These are phyloP conservation scores for Polysphondylium violaceum DNA, from an alignment of 78 protist species.

Conservation along the genomic window DNA sequence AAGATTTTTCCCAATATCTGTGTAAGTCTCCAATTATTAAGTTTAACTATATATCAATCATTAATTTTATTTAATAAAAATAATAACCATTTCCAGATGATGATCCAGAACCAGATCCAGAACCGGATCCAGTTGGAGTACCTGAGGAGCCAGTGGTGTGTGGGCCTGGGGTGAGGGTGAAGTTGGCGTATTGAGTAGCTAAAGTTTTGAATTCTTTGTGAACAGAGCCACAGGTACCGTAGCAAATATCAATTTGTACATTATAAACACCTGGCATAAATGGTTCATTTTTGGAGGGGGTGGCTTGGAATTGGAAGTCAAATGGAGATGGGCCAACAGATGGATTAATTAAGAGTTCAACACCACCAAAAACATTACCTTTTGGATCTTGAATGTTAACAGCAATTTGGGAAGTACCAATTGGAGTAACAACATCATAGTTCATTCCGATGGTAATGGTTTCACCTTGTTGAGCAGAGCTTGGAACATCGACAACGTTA, in stretches of 20 bases:
- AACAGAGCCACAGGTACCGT: constrained; percentile 52
- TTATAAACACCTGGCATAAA: constrained; percentile 52
- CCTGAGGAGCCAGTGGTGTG: too few relatives aligned
- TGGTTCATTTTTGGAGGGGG: constrained; percentile 49
- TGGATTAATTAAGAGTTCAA: constrained; percentile 28
- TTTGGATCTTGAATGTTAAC: constrained; percentile 50
- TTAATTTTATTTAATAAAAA: too few relatives aligned
- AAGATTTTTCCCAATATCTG: too few relatives aligned
- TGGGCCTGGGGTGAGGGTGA: too few relatives aligned
- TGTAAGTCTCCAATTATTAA: too few relatives aligned
- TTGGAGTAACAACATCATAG: background rate
- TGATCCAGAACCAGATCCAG: too few relatives aligned
- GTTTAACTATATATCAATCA: too few relatives aligned
- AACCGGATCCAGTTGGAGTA: too few relatives aligned
- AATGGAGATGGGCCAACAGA: constrained; percentile 3
- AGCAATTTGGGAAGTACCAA: constrained; percentile 39
- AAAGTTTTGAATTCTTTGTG: too few relatives aligned
- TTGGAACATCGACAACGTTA: constrained; percentile 16
- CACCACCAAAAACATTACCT: constrained; percentile 68
- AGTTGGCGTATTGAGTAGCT: too few relatives aligned
- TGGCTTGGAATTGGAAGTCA: constrained; percentile 29
- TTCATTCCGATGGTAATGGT: constrained; percentile 19
- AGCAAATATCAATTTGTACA: constrained; percentile 43
- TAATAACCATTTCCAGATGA: too few relatives aligned
- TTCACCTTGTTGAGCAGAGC: constrained; percentile 34